Evolutionary conservation across 345 rosid species (phyloP).

Genomic region (Citropsis articulata): DNA sequence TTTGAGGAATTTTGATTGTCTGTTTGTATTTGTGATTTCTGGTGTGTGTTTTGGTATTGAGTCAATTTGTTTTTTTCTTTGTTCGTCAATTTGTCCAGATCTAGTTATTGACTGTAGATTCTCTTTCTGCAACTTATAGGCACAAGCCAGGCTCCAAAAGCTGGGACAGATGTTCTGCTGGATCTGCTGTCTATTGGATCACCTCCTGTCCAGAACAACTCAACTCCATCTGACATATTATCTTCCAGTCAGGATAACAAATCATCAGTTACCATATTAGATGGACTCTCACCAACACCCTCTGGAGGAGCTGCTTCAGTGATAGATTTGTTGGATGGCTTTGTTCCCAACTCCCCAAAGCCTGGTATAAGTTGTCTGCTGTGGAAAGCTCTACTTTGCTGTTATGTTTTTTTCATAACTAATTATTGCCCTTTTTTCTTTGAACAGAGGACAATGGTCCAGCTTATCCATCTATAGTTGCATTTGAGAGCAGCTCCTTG

Average conservation of each 20-base stretch:
- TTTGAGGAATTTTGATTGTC: neutral
- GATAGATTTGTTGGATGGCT: constrained; percentile 88
- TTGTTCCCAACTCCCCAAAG: constrained; percentile 54
- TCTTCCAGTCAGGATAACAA: constrained; percentile 45
- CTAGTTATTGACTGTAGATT: neutral
- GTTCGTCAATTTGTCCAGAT: neutral
- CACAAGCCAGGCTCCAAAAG: constrained; percentile 58
- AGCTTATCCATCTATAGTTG: constrained; percentile 68
- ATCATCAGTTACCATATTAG: constrained; percentile 36
- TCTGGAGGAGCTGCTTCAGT: constrained; percentile 47
- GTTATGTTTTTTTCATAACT: constrained; percentile 11
- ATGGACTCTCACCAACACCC: constrained; percentile 49
- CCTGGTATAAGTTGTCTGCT: constrained; percentile 45
- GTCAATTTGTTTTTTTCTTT: neutral
- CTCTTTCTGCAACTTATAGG: constrained; percentile 29
- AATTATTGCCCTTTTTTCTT: constrained; percentile 17
- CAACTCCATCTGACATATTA: constrained; percentile 58
- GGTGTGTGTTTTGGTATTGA: neutral
- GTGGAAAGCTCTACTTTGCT: constrained; percentile 10
- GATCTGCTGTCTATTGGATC: constrained; percentile 91
- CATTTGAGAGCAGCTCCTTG: constrained; percentile 81
- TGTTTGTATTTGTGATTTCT: neutral
- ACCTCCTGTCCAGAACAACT: constrained; percentile 53
- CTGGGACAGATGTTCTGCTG: constrained; percentile 74
- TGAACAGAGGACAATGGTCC: constrained; percentile 74